phyloP scores from a whole-genome alignment of 345 rosid genomes.

The Arabis alpina region DNA sequence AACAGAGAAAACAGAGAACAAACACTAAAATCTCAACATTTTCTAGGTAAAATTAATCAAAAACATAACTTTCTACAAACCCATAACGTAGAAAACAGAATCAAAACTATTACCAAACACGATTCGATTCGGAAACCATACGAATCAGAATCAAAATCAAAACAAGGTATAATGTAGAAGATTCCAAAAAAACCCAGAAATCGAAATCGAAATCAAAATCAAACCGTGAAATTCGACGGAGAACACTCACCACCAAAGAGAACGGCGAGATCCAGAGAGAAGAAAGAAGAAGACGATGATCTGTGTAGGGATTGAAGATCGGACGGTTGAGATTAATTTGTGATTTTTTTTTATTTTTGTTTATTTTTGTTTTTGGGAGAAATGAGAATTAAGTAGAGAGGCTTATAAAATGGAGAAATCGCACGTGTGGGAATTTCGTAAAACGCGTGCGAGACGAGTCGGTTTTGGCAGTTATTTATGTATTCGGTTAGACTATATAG shows the following conservation, averaged over 20 bases:
- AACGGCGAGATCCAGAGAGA: constrained; percentile 35
- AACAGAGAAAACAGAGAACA: not conserved
- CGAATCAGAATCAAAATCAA: not conserved
- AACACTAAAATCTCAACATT: not conserved
- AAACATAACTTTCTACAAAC: not conserved
- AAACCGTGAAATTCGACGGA: not conserved
- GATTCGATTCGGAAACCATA: no score
- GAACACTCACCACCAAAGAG: constrained; percentile 38
- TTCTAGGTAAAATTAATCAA: not conserved
- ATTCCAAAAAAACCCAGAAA: not conserved
- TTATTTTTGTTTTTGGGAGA: not conserved
- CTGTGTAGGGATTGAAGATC: constrained; percentile 36
- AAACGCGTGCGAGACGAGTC: constrained; percentile 42
- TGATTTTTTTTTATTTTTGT: not conserved
- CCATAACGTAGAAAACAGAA: not conserved
- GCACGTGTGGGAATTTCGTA: constrained; percentile 30
- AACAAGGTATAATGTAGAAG: constrained; percentile 17
- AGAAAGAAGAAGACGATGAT: constrained; percentile 7
- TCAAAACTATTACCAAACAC: no score
- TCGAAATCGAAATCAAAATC: not conserved
- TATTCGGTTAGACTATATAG: constrained; percentile 19
- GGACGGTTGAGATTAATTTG: constrained; percentile 40
- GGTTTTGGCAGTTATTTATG: constrained; percentile 37
- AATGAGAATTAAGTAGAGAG: not conserved
- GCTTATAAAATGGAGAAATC: constrained; percentile 27